Evolutionary conservation across 805 yeast species (phyloP), one percentile per base, ranked within the genome.

Genomic region (Blastobotrys mokoenaii): DNA sequence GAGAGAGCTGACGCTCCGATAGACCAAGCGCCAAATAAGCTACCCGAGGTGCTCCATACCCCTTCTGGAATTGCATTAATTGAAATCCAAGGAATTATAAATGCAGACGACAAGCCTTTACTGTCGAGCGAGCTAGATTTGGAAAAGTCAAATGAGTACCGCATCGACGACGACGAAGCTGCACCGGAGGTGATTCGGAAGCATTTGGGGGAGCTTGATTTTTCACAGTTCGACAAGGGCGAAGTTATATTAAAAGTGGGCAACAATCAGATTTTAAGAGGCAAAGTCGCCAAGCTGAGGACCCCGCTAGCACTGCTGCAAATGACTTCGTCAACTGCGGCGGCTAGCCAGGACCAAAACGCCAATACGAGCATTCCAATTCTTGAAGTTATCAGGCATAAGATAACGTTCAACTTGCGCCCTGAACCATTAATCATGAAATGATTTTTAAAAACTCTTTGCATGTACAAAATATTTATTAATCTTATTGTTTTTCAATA

Each of bases 51-150:
- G 14, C 14, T 54, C 3, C 47, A 43, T n/a, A 54, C 58, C 1
- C 53, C 55, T 11, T 53, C 58, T 6, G 58, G 58, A 3, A 32
- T 47, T 1, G 55, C 52, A 3, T 40, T 54, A 17, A 34, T 54
- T 6, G 58, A 54, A 36, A 50, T 54, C 32, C 58, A 54, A 33
- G 58, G 58, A 6, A 27, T 46, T 2, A 45, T 54, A n/a, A 46
- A 54, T 30, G 52, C 50, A 4, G 57, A 57, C 14, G 36, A 50
- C 14, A 45, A 38, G 10, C 48, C 55, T 10, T 43, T 54, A 18
- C 48, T 48, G 9, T 25, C 37, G 4, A 45, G 55, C 8, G 53
- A 48, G 2, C 41, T 52, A 10, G 50, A 45, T 32, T 40, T 50
- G 16, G 33, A 30, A 5, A 29, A 34, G 12, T 6, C 14, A 2